Base-by-base conservation (phyloP, 768 basidiomycete species). In the Hebeloma cylindrosporum region DNA sequence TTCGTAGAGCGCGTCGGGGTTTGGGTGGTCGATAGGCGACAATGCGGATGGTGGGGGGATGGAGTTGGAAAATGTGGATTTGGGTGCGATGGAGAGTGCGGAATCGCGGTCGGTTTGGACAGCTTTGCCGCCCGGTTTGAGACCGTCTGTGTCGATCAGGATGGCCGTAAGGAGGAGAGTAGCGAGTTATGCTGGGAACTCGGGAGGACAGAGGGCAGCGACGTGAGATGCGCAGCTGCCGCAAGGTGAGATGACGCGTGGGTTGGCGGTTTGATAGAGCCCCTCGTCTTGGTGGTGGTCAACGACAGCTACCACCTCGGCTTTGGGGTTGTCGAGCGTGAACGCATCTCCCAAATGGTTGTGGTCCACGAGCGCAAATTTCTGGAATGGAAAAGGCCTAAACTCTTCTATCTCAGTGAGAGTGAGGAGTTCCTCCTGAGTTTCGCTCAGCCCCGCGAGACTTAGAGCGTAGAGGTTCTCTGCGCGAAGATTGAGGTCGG, bases 261-360 rank as follows among this genome's bases (percentile, higher is more conserved):
- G 85, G n/a, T 74, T 64, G 0, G 81, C 82, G 1, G 78, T 73
- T 4, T 61, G 63, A 62, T 96, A 78, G 1, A 73, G 63, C 0
- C 75, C 72, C 57, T 98, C 94, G 62, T 99, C 95, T 11, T 74
- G 82, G 58, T 98, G 93, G 59, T 99, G 95, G 62, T 99, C 96
- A 20, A 98, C 68, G 41, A 98, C 72, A 2, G 86, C 83, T 0
- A 78, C 71, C 7, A 98, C 90, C n/a, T 66, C 64, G 0, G 71
- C 66, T 26, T 62, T 58, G 0, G 71, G 64, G 49, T 71, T 73
- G 29, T 66, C 60, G 2, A 48, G 28, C 2, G 65, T 51, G 59
- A 79, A 85, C 27, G 57, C 56, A 1, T 68, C 55, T 20, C 63
- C 66, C 16, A 96, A 74, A 5, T 72, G 71, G 59, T 98, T 99